A percentile compares a stretch with the other conserved stretches of the same genome.
Evolutionary conservation across 2,329 filamentous ascomycete species (phyloP).

Genomic region (Fusarium multiceps): DNA sequence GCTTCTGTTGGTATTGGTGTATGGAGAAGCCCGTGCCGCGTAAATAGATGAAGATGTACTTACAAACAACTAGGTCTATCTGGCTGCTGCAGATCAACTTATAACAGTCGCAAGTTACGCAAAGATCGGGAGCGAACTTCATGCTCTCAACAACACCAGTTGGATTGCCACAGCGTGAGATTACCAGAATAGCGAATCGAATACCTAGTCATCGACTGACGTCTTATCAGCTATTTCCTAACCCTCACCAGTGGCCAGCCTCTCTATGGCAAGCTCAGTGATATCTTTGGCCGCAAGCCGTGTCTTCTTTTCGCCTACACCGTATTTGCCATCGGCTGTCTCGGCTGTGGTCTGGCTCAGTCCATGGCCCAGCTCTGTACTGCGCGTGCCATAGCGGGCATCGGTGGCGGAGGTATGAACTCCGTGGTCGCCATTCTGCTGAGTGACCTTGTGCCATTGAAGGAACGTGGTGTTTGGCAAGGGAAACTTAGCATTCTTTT

Average conservation of each 20-base stretch:
- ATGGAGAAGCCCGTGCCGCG: background rate
- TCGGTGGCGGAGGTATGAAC: constrained; percentile 79
- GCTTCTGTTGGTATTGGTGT: constrained; percentile 55
- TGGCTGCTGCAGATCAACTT: constrained; percentile 80
- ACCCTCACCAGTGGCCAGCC: constrained; percentile 81
- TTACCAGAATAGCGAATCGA: background rate
- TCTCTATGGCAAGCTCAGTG: constrained; percentile 75
- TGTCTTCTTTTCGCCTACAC: constrained; percentile 73
- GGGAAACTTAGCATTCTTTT: constrained; percentile 78
- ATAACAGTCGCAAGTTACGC: constrained; percentile 83
- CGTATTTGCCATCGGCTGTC: constrained; percentile 73
- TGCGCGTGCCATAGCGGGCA: constrained; percentile 63
- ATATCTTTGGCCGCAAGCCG: constrained; percentile 76
- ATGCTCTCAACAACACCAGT: constrained; percentile 78
- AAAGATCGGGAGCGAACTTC: constrained; percentile 78
- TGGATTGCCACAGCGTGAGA: constrained; percentile 72
- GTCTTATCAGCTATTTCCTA: constrained; percentile 69
- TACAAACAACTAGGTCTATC: constrained; percentile 66
- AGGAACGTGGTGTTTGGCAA: constrained; percentile 79
- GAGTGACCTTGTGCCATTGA: constrained; percentile 73
- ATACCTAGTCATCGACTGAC: background rate
- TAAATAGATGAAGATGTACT: background rate
- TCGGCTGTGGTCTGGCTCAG: constrained; percentile 71
- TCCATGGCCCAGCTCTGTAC: constrained; percentile 74
- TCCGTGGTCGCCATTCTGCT: constrained; percentile 76